Evolutionary conservation across 257 asterid genomes (phyloP), one percentile per base, ranked within the genome.

Genomic region (Eustoma russellianum): DNA sequence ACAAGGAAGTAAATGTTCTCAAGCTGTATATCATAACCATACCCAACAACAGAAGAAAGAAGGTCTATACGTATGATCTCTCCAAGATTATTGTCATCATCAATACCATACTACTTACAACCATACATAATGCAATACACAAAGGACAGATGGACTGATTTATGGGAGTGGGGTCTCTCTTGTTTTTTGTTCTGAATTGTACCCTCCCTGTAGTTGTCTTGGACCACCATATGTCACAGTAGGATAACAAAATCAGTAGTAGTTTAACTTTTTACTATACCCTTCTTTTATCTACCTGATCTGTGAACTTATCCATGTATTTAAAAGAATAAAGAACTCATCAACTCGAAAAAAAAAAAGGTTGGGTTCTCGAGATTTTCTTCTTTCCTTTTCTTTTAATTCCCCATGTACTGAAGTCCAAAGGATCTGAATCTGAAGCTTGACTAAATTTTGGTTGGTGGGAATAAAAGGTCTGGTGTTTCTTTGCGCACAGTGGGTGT

Each of bases 91-190:
- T 71, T 74, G 75, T 74, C 84, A 77, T 79, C 88, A 83, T 74
- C 77, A 77, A 71, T 72, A 79, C 9, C 74, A 81, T 78, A 74
- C 66, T 76, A 65, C 60, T 72, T 69, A 60, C 76, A 73, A 68
- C 76, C 77, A 70, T 82, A 85, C 83, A 82, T 76, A 69, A 68
- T 80, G 88, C 76, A 78, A 38, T 75, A 86, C 66, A 79, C 70
- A 66, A 74, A 77, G 73, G 81, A 77, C 86, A 73, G 77, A 70
- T 86, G 88, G 79, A 79, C 74, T 79, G 79, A 77, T 77, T 80
- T 49, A 75, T 67, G 83, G 52, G 79, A 83, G 85, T 72, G 72
- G 83, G 89, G 82, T 63, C 72, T 69, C 53, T 70, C 72, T 69
- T 73, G 73, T 58, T 77, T 71, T 65, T 17, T 79, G 43, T 38